Conservation (phyloP, 2,329 filamentous ascomycete species). For the Aureobasidium sp. region DNA sequence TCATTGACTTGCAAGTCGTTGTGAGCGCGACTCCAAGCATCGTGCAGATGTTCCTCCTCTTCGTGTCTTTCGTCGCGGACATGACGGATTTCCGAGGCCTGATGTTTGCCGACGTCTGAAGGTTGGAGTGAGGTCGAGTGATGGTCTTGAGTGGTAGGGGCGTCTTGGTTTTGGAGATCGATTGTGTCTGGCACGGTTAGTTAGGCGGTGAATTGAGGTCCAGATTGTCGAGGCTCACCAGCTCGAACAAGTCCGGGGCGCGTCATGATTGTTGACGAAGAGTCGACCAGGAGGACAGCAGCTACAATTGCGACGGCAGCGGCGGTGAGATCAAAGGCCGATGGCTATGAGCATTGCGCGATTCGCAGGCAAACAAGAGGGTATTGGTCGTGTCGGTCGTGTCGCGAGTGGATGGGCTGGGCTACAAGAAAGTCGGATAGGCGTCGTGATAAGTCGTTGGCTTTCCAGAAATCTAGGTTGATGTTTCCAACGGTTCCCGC, state of each 20-base stretch:
- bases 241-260: slow-evolving; percentile 19
- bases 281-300: neutral
- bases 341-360: slow-evolving; percentile 6
- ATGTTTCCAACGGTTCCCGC: neutral
- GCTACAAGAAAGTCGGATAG: neutral
- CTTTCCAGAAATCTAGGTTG: neutral
- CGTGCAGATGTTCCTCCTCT: slow-evolving; percentile 62
- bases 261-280: slow-evolving; percentile 16
- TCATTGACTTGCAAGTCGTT: slow-evolving; percentile 26
- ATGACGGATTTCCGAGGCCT: slow-evolving; percentile 75
- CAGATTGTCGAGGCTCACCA: slow-evolving; percentile 5
- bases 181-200: slow-evolving; percentile 64
- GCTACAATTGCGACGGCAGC: neutral
- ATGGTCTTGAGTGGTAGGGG: slow-evolving; percentile 81
- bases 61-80: slow-evolving; percentile 66
- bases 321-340: neutral
- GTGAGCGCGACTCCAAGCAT: slow-evolving; percentile 40
- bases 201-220: neutral
- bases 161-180: slow-evolving; percentile 79
- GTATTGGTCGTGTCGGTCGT: neutral
- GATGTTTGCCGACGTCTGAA: slow-evolving; percentile 58
- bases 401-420: neutral
- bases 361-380: neutral
- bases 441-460: neutral
- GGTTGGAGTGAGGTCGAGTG: slow-evolving; percentile 48